These are phyloP conservation scores for Boletus rubroflammeus DNA, from an alignment of 768 basidiomycete species.

Conservation along the genomic window DNA sequence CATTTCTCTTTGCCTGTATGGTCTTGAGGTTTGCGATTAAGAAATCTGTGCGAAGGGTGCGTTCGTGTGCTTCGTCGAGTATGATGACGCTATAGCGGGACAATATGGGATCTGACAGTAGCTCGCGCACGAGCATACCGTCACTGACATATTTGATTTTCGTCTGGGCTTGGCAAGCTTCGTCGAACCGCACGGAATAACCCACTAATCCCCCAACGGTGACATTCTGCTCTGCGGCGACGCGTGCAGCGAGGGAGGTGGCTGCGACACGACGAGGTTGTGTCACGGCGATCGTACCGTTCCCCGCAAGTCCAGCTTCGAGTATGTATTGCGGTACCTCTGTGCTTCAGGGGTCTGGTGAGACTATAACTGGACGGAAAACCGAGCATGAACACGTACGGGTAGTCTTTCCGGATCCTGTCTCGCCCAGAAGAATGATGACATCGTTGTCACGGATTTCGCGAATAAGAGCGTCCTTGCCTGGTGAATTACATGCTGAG, in stretches of 20 bases:
- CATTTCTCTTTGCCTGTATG: constrained; percentile 68
- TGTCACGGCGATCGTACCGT: constrained; percentile 83
- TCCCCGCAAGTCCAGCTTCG: constrained; percentile 69
- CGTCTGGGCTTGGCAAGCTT: constrained; percentile 64
- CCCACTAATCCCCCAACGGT: constrained; percentile 78
- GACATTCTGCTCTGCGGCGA: constrained; percentile 77
- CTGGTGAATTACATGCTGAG: constrained; percentile 35
- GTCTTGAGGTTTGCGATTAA: constrained; percentile 87
- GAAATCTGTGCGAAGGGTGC: constrained; percentile 91
- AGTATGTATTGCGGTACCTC: constrained; percentile 96
- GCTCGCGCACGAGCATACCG: constrained; percentile 95
- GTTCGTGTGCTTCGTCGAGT: constrained; percentile 96
- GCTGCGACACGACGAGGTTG: constrained; percentile 96
- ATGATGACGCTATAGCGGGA: constrained; percentile 83
- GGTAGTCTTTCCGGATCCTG: constrained; percentile 97
- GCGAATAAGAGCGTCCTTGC: constrained; percentile 68
- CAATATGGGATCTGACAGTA: constrained; percentile 73
- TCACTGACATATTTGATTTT: constrained; percentile 96
- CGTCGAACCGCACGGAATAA: constrained; percentile 96
- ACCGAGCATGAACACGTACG: constrained; percentile 54
- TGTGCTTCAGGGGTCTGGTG: constrained; percentile 38
- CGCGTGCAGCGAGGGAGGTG: constrained; percentile 88
- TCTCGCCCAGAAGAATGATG: constrained; percentile 90
- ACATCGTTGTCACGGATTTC: constrained; percentile 78
- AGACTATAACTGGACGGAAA: constrained; percentile 10